Evolutionary conservation across 805 yeast genomes (phyloP).

Genomic region (Crinitomyces ghanaensis): DNA sequence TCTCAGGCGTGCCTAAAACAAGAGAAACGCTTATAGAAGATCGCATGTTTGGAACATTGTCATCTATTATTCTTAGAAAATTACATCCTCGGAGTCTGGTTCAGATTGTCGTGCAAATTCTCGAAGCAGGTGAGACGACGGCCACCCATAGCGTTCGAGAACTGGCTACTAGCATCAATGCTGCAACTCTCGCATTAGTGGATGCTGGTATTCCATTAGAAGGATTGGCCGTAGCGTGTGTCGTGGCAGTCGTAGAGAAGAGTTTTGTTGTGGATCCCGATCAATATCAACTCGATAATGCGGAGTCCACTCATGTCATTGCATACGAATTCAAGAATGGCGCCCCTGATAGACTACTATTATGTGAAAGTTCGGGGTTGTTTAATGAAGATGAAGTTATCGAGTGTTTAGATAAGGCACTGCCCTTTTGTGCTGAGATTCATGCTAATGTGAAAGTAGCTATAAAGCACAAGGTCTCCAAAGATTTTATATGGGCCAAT

Average conservation of each 20-base stretch:
- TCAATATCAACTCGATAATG: slow-evolving; percentile 29
- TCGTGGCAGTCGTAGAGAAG: slow-evolving; percentile 31
- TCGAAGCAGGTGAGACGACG: slow-evolving; percentile 44
- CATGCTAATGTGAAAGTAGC: slow-evolving; percentile 37
- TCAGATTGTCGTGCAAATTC: slow-evolving; percentile 55
- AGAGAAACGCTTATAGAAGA: slow-evolving; percentile 72
- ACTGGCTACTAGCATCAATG: slow-evolving; percentile 60
- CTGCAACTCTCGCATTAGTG: slow-evolving; percentile 59
- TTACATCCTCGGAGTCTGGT: slow-evolving; percentile 71
- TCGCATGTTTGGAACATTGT: slow-evolving; percentile 49
- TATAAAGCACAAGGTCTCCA: slow-evolving; percentile 36
- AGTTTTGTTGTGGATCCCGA: slow-evolving; percentile 34
- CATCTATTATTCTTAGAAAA: slow-evolving; percentile 46
- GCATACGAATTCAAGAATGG: slow-evolving; percentile 47
- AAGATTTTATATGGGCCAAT: slow-evolving; percentile 62
- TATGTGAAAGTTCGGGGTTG: slow-evolving; percentile 61
- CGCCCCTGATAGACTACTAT: slow-evolving; percentile 43
- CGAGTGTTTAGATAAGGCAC: slow-evolving; percentile 41
- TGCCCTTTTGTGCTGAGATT: slow-evolving; percentile 33
- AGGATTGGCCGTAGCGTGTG: slow-evolving; percentile 48
- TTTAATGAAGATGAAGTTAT: slow-evolving; percentile 49
- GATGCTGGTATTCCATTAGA: slow-evolving; percentile 69
- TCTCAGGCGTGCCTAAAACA: slow-evolving; percentile 57
- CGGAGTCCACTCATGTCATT: slow-evolving; percentile 53
- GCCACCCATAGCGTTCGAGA: slow-evolving; percentile 34